Base-by-base conservation (phyloP, 352 stramenopile genomes). In the Achlya hypogyna region DNA sequence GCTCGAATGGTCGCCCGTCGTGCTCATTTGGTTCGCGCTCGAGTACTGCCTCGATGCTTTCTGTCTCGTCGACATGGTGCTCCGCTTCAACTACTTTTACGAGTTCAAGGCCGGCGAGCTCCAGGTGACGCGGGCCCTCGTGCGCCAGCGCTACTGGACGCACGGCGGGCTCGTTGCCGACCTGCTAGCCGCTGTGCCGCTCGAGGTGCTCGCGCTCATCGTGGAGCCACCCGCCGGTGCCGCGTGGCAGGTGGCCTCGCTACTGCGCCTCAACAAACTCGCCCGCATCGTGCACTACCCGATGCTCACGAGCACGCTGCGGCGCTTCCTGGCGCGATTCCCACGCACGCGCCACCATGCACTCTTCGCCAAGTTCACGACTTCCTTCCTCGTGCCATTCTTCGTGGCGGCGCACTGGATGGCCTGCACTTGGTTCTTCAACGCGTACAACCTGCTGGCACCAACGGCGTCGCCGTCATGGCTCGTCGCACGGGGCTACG, bases 381-480 rank as follows among this genome's bases (percentile, higher is more conserved):
- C 32, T 4, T 51, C 35, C 6, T 64, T 64, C 35, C 8, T 64
- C 25, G 35, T 31, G 25, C 54, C 54, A 2, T 89, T 86, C 63
- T 22, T 88, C 62, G 45, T 91, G 5, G 73, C 77, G 0, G 77
- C 72, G 1, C 83, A 91, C 64, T 89, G 79, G 81, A 88, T 91
- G 51, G 83, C 67, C 2, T 91, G 83, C 27, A 34, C 84, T 0
- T 89, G 81, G 81, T 91, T 78, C 43, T 73, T 69, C 16, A 58
- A 74, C 25, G 78, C 79, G 9, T 42, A 86, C 27, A 22, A 28
- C 22, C 20, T 38, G 4, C 35, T 22, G 16, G 8, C 51, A 1
- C 23, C 32, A 2, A 23, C 23, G 14, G 32, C 32, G 3, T 38
- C 54, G n/a, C 54, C 54, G 29, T 64, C 54, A 4, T 64, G 54